Evolutionary conservation across 2,329 filamentous ascomycete species (phyloP), one percentile per base, ranked within the genome.

Genomic region (Neonectria ditissima): DNA sequence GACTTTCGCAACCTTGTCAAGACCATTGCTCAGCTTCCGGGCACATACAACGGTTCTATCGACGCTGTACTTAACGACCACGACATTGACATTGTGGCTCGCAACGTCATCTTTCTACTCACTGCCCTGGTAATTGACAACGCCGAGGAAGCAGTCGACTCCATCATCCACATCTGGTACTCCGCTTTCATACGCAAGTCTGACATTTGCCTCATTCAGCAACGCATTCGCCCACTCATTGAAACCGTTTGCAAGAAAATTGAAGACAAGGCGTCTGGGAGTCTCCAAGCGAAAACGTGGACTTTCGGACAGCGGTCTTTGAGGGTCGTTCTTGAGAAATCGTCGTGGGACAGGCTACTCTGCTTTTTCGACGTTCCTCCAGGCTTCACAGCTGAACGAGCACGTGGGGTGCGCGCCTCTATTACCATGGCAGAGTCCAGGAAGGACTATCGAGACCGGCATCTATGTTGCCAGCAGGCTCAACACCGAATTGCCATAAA

Each of bases 131-230:
- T 44, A 5, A 30, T n/a, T 1, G 9, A 44, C 0, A 9, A 18
- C 10, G 5, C 22, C 1, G 24, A 55, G 2, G 41, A 52, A 18
- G 47, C 43, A 1, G 20, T 60, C 5, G 50, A 59, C 8, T 61
- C 53, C 11, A 67, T 67, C 5, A 55, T 65, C 8, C 61, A 67
- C 10, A 9, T 68, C 4, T 68, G 57, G 65, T 67, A 68, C 11
- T 66, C 54, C 2, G 37, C 61, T 1, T 52, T 48, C 6, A 59
- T 68, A n/a, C 51, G 51, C 10, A 34, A 55, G 18, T 55, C 43
- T 3, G 37, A 68, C 5, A 3, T 62, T 9, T 11, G 57, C 11
- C 26, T 59, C 2, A 13, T 65, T 5, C 11, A 52, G 1, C 6
- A 37, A 37, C 4, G 9, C 4, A 26, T 66, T n/a, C 54, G 54